Base-by-base conservation (phyloP, 345 rosid genomes). In the Toxicodendron radicans region DNA sequence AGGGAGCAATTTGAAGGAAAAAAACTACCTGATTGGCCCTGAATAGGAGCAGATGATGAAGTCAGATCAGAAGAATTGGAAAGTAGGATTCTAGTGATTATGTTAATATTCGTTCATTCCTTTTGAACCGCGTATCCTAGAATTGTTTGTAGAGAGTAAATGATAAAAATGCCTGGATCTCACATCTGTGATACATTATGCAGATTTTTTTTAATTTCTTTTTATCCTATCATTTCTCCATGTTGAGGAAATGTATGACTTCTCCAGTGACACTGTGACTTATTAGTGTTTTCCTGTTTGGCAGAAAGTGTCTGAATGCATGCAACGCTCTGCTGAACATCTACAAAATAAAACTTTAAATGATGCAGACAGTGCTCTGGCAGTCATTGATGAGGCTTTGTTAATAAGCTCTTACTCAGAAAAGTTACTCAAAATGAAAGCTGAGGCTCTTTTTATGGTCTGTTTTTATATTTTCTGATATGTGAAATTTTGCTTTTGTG, bases 301-400 rank as follows among this genome's bases (percentile, higher is more conserved):
- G 85, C 95, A 96, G 99, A 96, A 84, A 90, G 85, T 90, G 64
- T 88, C 87, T 30, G 86, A 89, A 58, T 88, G 85, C 79, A 83
- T 89, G 87, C 85, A 74, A 78, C 88, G 59, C 45, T 83, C 87
- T 61, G 72, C 83, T 79, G 71, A 82, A 76, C 85, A 81, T 70
- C 82, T 95, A 83, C 80, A 79, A 73, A 84, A 76, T 58, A 80
- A 80, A 68, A 77, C 88, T 74, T 73, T 80, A 53, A 78, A 83
- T 56, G 87, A 87, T 68, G 86, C 77, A 69, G 91, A 77, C 73
- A 86, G 72, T 70, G 93, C 92, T 60, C 78, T 90, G 86, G 90
- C 84, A 84, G 63, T 85, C 64, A 79, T 93, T 83, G 85, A 81
- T 67, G 97, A 93, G 82, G 88, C 92, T 65, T 73, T 91, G 76